Evolutionary conservation across 2,329 filamentous ascomycete genomes (phyloP).

Genomic region (Fusarium domesticum): DNA sequence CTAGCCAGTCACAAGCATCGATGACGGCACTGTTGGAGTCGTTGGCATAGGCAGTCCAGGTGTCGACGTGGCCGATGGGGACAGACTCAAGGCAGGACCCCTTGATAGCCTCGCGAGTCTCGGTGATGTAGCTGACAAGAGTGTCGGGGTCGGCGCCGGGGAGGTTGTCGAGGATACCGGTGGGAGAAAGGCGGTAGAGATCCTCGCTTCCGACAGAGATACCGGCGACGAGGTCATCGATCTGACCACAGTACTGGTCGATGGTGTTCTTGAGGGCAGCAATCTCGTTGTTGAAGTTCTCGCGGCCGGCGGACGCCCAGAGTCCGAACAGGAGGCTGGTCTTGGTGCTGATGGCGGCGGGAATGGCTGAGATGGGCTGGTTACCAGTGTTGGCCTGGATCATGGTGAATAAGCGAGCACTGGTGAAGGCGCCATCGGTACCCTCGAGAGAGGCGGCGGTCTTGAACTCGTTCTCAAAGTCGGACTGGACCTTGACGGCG

Average conservation of each 20-base stretch:
- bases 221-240: slow-evolving; percentile 68
- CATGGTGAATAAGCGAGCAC: slow-evolving; percentile 73
- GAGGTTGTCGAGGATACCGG: slow-evolving; percentile 60
- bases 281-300: slow-evolving; percentile 68
- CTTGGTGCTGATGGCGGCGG: slow-evolving; percentile 76
- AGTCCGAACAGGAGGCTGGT: slow-evolving; percentile 78
- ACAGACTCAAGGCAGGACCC: slow-evolving; percentile 57
- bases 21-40: slow-evolving; percentile 68
- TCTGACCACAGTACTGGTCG: slow-evolving; percentile 60
- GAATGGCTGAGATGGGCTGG: slow-evolving; percentile 68
- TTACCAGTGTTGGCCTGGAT: slow-evolving; percentile 65
- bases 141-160: slow-evolving; percentile 60
- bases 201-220: slow-evolving; percentile 88
- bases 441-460: slow-evolving; percentile 61
- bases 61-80: slow-evolving; percentile 81
- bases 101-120: slow-evolving; percentile 61
- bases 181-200: slow-evolving; percentile 74
- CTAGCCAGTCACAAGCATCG: slow-evolving; percentile 71
- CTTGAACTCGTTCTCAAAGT: slow-evolving; percentile 70
- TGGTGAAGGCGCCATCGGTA: slow-evolving; percentile 61
- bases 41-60: slow-evolving; percentile 80
- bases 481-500: slow-evolving; percentile 55
- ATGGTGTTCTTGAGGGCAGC: slow-evolving; percentile 68
- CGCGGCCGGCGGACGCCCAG: slow-evolving; percentile 71
- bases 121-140: slow-evolving; percentile 67